Evolutionary conservation across 306 rosid genomes (phyloP).

Genomic region (Acacia melanoxylon): DNA sequence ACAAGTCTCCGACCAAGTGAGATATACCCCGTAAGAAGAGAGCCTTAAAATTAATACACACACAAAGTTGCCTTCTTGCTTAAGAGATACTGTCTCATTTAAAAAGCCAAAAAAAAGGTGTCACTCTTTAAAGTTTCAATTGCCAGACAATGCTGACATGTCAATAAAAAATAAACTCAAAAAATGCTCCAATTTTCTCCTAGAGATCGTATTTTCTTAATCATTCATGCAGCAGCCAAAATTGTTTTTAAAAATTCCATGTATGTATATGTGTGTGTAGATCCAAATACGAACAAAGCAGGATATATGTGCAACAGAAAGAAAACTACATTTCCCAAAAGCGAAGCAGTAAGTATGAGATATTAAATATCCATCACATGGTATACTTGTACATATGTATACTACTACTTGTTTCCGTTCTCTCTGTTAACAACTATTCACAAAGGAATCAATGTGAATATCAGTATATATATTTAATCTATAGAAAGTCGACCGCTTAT

Average conservation of each 20-base stretch:
- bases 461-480: too few species aligned
- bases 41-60: neutral
- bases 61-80: neutral
- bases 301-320: neutral
- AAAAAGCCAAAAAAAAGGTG: neutral
- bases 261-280: neutral
- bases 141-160: neutral
- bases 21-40: too few species aligned
- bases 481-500: neutral
- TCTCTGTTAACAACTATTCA: too few species aligned
- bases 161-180: neutral
- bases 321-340: conserved; percentile 1
- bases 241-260: neutral
- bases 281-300: conserved; percentile 5
- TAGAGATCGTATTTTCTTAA: neutral
- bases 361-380: neutral
- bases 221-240: neutral
- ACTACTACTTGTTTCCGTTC: neutral
- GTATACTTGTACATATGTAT: neutral
- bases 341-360: neutral
- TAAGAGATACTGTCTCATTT: neutral
- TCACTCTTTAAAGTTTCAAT: neutral
- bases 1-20: too few species aligned
- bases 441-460: neutral
- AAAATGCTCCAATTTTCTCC: neutral